Conservation (phyloP, 306 rosid genomes). For the Sicyos baderoa region DNA sequence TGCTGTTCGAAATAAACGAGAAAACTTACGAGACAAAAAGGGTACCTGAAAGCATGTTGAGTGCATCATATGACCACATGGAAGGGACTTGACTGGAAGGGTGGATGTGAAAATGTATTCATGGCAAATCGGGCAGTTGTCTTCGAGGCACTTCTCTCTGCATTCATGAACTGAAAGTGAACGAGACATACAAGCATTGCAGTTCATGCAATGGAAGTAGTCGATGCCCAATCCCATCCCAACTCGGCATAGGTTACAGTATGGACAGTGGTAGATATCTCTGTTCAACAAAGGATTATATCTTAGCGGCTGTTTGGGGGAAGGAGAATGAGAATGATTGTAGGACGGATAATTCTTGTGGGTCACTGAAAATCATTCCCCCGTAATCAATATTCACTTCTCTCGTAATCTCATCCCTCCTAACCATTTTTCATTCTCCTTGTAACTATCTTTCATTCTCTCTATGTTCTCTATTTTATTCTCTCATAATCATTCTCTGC, state of each 20-base stretch:
- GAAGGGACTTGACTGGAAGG: conserved; percentile 72
- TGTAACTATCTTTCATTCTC: no score
- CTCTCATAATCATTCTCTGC: no score
- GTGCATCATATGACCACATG: conserved; percentile 92
- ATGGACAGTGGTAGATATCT: conserved; percentile 94
- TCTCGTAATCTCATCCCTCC: no score
- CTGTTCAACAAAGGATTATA: conserved; percentile 35
- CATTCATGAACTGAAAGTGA: conserved; percentile 58
- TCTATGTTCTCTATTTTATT: no score
- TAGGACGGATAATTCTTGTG: no score
- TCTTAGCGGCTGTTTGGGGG: no score
- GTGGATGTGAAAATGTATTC: conserved; percentile 80
- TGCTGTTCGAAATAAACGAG: neutral
- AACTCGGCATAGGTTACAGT: conserved; percentile 83
- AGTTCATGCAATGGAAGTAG: conserved; percentile 91
- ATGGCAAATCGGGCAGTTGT: conserved; percentile 89
- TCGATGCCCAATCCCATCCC: conserved; percentile 94
- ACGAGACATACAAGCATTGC: conserved; percentile 92
- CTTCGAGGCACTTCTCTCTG: conserved; percentile 79
- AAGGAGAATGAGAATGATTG: no score
- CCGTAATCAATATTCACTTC: no score
- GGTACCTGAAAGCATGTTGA: conserved; percentile 80
- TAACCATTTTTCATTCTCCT: no score
- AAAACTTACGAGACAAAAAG: neutral
- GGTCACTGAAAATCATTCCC: no score